Percentiles rank a stretch among this genome's conserved stretches.
Evolutionary conservation across 768 basidiomycete genomes (phyloP).

Genomic region (Hericium coralloides): DNA sequence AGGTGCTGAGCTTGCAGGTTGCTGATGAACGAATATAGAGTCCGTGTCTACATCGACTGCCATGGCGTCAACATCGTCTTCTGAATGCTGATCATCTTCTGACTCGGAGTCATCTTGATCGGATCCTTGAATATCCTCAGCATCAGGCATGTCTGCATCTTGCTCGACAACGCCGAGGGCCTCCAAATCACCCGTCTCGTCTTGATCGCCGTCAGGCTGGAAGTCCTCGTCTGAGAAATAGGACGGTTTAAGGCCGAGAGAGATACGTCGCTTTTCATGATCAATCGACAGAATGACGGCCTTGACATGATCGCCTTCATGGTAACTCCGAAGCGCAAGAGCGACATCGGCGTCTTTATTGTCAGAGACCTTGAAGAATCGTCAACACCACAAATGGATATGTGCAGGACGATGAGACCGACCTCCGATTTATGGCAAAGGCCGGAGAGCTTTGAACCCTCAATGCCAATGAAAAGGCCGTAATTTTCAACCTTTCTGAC

Average conservation of each 20-base stretch:
- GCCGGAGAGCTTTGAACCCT: constrained; percentile 77
- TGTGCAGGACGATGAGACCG: constrained; percentile 10
- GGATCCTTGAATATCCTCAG: constrained; percentile 10
- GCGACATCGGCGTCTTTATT: constrained; percentile 73
- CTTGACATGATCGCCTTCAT: constrained; percentile 80
- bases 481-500: constrained; percentile 82
- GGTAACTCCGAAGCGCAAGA: constrained; percentile 72
- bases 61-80: constrained; percentile 24
- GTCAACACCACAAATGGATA: background rate
- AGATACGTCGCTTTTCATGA: constrained; percentile 71
- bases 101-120: constrained; percentile 11
- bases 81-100: constrained; percentile 1
- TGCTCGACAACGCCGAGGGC: constrained; percentile 25
- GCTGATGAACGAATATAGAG: background rate
- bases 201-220: constrained; percentile 24
- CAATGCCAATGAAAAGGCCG: constrained; percentile 87
- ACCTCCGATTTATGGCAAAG: constrained; percentile 94
- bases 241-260: constrained; percentile 79
- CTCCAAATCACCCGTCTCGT: constrained; percentile 20
- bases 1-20: background rate
- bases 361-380: constrained; percentile 64
- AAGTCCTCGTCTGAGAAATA: constrained; percentile 68
- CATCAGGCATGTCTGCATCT: constrained; percentile 19
- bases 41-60: constrained; percentile 33
- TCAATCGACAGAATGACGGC: constrained; percentile 69